phyloP scores from a whole-genome alignment of 805 yeast genomes.

The Myxozyma vanderwaltii region DNA sequence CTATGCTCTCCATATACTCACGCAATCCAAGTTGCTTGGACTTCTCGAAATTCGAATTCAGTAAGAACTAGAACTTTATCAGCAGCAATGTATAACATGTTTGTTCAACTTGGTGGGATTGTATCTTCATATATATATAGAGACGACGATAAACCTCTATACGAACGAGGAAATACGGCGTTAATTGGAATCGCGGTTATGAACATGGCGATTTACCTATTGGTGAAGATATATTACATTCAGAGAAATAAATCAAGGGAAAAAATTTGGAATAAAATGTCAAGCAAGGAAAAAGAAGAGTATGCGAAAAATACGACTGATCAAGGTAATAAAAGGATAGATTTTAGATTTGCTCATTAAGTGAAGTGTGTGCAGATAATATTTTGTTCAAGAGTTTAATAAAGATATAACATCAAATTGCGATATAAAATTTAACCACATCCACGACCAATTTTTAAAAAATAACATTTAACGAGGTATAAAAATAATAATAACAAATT shows the following conservation, averaged over 20 bases:
- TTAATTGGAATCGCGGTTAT: conserved; percentile 39
- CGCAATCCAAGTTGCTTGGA: conserved; percentile 61
- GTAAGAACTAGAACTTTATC: conserved; percentile 67
- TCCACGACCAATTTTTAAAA: no score
- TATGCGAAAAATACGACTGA: conserved; percentile 54
- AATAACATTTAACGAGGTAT: no score
- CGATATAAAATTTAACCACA: no score
- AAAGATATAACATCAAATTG: no score
- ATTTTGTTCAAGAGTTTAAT: no score
- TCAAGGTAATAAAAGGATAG: conserved; percentile 61
- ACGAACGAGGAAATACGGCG: conserved; percentile 56
- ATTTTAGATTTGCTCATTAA: conserved; percentile 47
- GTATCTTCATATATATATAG: conserved; percentile 60
- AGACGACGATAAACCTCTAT: conserved; percentile 59
- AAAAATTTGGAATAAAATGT: conserved; percentile 53
- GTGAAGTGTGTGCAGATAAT: no score
- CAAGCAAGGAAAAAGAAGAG: conserved; percentile 52
- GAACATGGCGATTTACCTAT: conserved; percentile 36
- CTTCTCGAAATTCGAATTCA: conserved; percentile 62
- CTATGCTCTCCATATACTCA: conserved; percentile 55
- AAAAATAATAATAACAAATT: no score
- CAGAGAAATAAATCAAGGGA: conserved; percentile 45
- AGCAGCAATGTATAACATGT: conserved; percentile 66
- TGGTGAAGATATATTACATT: conserved; percentile 43
- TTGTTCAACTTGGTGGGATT: conserved; percentile 60